phyloP scores from a whole-genome alignment of 108 stramenopile genomes.

The Asterionellopsis glacialis region DNA sequence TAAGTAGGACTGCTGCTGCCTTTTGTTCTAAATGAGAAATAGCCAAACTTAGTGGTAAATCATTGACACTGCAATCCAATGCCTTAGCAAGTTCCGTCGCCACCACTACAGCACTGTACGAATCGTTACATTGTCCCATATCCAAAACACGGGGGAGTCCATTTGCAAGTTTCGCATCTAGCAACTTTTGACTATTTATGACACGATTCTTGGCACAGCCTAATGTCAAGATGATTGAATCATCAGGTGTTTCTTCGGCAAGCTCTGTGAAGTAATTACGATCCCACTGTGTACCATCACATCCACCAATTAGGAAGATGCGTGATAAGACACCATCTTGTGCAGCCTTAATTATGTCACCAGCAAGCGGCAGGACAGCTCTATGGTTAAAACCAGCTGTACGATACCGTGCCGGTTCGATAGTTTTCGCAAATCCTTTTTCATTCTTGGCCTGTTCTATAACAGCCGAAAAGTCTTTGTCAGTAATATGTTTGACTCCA shows the following conservation, averaged over 20 bases:
- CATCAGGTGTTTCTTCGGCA: conserved; percentile 64
- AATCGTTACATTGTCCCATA: conserved; percentile 88
- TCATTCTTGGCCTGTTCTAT: conserved; percentile 55
- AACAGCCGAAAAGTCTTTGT: conserved; percentile 68
- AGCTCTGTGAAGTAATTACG: conserved; percentile 77
- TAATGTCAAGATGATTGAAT: conserved; percentile 68
- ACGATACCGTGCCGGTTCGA: conserved; percentile 48
- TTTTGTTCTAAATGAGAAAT: conserved; percentile 76
- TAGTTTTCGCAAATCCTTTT: conserved; percentile 63
- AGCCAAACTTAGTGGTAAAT: conserved; percentile 63
- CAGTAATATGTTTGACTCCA: conserved; percentile 62
- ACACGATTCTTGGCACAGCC: conserved; percentile 85
- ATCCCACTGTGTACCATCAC: conserved; percentile 77
- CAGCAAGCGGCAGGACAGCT: conserved; percentile 69
- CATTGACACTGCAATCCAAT: conserved; percentile 62
- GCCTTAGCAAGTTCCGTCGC: conserved; percentile 81
- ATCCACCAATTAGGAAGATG: conserved; percentile 83
- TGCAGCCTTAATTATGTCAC: conserved; percentile 63
- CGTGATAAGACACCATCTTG: conserved; percentile 54
- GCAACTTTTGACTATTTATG: conserved; percentile 47
- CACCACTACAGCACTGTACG: conserved; percentile 74
- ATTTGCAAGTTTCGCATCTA: conserved; percentile 41
- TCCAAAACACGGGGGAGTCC: conserved; percentile 79
- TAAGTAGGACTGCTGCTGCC: conserved; percentile 80
- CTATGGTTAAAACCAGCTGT: conserved; percentile 83